These are phyloP conservation scores for Sporisorium sorghi DNA, from an alignment of 1,284 basidiomycete genomes.

Conservation along the genomic window DNA sequence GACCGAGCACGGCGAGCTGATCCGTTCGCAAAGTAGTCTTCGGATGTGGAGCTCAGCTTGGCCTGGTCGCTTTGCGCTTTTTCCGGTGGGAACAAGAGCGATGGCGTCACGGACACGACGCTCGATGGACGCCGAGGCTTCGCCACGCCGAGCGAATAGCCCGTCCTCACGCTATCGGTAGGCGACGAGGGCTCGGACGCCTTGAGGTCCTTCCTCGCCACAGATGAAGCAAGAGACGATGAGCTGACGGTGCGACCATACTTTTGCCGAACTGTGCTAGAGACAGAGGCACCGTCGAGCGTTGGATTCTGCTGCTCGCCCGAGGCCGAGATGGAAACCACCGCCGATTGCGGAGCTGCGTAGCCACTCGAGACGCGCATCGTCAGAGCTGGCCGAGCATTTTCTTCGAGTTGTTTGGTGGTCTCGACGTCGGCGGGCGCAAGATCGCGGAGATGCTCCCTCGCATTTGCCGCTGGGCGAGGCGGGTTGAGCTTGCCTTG, in stretches of 20 bases:
- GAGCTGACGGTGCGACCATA: constrained; percentile 24
- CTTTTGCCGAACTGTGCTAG: constrained; percentile 16
- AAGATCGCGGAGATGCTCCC: constrained; percentile 19
- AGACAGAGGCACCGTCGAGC: neutral
- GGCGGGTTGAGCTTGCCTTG: neutral
- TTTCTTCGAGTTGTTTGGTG: constrained; percentile 14
- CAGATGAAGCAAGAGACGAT: constrained; percentile 1
- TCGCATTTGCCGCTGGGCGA: neutral
- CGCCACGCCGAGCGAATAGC: constrained; percentile 13
- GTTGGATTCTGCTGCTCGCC: constrained; percentile 15
- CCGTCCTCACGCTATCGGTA: constrained; percentile 22
- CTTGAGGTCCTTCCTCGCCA: neutral
- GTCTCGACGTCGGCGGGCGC: constrained; percentile 35
- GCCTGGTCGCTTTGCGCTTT: neutral
- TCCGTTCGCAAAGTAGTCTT: constrained; percentile 11
- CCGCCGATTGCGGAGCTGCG: constrained; percentile 22
- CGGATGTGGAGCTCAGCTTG: neutral
- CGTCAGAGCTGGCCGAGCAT: constrained; percentile 19
- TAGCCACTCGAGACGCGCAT: constrained; percentile 22
- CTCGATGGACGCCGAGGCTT: constrained; percentile 39
- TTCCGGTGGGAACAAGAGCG: constrained; percentile 28
- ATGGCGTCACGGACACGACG: constrained; percentile 39
- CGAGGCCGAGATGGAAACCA: constrained; percentile 18
- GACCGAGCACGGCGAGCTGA: constrained; percentile 1
- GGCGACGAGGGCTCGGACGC: constrained; percentile 22